Percentiles rank a stretch among this genome's conserved stretches.
These are phyloP conservation scores for Selenicereus undatus DNA, from an alignment of 148 eudicot genomes.

Conservation along the genomic window DNA sequence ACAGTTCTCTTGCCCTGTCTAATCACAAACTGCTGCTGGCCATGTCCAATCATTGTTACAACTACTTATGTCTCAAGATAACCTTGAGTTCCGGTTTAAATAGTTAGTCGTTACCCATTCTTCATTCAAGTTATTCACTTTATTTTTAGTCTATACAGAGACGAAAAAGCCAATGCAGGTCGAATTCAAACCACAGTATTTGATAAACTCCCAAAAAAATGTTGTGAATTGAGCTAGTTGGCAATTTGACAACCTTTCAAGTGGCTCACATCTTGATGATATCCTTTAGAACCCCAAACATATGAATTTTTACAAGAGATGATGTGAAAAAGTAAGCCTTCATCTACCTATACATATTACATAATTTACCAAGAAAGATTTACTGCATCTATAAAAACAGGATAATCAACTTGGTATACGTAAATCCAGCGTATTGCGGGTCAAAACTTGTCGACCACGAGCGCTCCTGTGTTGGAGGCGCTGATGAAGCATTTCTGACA, in stretches of 20 bases:
- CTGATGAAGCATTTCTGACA: conserved; percentile 83
- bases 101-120: no score
- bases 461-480: conserved; percentile 91
- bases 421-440: conserved; percentile 40
- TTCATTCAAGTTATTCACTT: no score
- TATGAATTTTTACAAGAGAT: conserved; percentile 8
- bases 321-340: conserved; percentile 1
- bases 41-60: background rate
- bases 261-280: no score
- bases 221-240: no score
- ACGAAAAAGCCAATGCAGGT: no score
- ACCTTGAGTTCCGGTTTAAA: no score
- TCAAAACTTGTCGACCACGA: conserved; percentile 63
- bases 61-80: no score
- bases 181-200: no score
- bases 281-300: background rate
- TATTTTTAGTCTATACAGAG: no score
- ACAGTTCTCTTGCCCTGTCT: background rate
- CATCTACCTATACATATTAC: conserved; percentile 19
- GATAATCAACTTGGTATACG: conserved; percentile 34
- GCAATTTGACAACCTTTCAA: no score
- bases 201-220: no score
- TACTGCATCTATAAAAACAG: background rate
- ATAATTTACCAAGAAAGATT: background rate
- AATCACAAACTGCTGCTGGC: background rate